phyloP scores from a whole-genome alignment of 2,329 filamentous ascomycete genomes.

The Botrytis paeoniae region DNA sequence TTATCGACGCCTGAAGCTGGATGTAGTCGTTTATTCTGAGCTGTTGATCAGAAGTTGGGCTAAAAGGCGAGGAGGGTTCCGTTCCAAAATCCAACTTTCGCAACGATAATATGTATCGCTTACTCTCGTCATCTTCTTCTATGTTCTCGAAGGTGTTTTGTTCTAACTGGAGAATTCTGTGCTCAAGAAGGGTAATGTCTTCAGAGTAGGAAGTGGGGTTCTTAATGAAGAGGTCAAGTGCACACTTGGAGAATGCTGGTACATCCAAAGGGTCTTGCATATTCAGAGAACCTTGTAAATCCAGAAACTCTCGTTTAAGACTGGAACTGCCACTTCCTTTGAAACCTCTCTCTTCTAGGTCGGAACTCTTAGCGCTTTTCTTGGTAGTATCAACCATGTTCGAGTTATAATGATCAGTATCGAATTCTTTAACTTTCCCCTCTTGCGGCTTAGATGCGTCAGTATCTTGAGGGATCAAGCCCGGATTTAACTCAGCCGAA shows the following conservation, averaged over 20 bases:
- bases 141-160: neutral
- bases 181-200: neutral
- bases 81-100: rapidly evolving
- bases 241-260: rapidly evolving
- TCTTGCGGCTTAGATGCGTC: neutral
- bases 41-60: neutral
- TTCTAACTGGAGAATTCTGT: neutral
- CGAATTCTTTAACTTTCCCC: neutral
- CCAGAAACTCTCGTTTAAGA: no score
- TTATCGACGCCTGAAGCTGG: no score
- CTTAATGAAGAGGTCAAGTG: neutral
- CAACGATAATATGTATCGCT: neutral
- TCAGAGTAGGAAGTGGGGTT: neutral
- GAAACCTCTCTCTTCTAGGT: rapidly evolving
- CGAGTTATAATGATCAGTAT: neutral
- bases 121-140: neutral
- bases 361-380: rapidly evolving
- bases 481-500: rapidly evolving
- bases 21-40: neutral
- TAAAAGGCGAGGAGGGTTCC: rapidly evolving
- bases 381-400: no score
- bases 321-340: no score
- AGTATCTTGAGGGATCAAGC: neutral
- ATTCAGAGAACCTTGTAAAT: no score
- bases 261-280: no score